Base-by-base conservation (phyloP, 306 rosid species). In the Adenanthera pavonina region DNA sequence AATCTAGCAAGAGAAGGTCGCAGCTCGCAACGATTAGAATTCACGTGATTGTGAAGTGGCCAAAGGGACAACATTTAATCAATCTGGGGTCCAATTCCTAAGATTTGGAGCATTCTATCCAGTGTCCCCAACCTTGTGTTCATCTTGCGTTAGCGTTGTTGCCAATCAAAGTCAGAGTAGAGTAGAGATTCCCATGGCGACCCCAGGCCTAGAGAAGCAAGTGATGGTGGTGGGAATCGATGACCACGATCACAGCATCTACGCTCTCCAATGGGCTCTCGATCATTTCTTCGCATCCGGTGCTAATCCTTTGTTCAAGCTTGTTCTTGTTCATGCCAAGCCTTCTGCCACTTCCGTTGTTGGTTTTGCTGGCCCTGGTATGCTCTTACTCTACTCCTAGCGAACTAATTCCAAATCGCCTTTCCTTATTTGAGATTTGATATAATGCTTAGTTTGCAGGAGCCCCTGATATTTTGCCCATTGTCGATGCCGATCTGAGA, bases 321-420 rank as follows among this genome's bases (percentile, higher is more conserved):
- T 94, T 59, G 60, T 92, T 81, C 69, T 92, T 62, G 89, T 91
- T 60, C 84, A 91, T 83, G 89, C 94, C 65, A 94, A 85, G 73
- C 92, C 94, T 76, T 0, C 81, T 67, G 61, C 88, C 54, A 2
- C 72, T 70, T 4, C 93, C 46, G 62, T 69, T 47, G 86, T 89
- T 40, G 90, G 96, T 19, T 75, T 92, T 70, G 78, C 85, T n/a
- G 97, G 96, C n/a, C 95, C 94, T 17, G 97, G 97, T 91, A 74
- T 11, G 46, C 20, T 14, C 5, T 14, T 35, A 35, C 11, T 16
- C 12, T 11, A 5, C 35, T 1, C 33, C 25, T 14, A 53, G 10
- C 25, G 3, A 40, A 2, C 17, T 68, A 0, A 68, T 68, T 25
- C 8, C 7, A 6, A 12, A 44, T 44, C 17, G 8, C 68, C n/a